Evolutionary conservation across 257 asterid genomes (phyloP).

Genomic region (Parsonsia alboflavescens): DNA sequence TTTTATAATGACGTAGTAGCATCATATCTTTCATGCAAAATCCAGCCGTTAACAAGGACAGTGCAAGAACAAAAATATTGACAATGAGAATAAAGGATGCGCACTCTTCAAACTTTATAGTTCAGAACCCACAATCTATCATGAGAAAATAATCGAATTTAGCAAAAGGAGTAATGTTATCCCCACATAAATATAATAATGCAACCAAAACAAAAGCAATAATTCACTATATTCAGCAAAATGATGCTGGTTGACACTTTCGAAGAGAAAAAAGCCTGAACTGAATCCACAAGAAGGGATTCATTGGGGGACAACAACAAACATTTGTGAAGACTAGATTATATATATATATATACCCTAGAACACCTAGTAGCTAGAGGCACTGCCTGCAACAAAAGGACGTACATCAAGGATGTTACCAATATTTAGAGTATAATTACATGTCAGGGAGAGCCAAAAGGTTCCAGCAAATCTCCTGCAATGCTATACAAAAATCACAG

Average conservation of each 20-base stretch:
- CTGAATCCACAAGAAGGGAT: constrained; percentile 13
- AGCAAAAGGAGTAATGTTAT: neutral
- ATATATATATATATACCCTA: constrained; percentile 7
- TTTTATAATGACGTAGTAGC: no score
- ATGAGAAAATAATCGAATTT: no score
- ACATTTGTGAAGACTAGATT: neutral
- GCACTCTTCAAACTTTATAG: neutral
- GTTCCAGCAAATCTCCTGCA: constrained; percentile 27
- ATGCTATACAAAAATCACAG: constrained; percentile 25
- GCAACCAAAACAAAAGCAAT: neutral
- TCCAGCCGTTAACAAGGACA: no score
- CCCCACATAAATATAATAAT: neutral
- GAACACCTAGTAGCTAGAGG: neutral
- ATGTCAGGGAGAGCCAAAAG: constrained; percentile 37
- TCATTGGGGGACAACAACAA: neutral
- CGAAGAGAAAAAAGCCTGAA: neutral
- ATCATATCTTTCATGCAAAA: no score
- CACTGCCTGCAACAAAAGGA: neutral
- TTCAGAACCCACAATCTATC: neutral
- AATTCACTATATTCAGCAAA: neutral
- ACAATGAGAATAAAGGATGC: neutral
- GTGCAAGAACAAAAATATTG: no score
- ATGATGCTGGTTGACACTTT: neutral
- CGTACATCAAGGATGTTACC: constrained; percentile 21
- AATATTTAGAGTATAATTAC: constrained; percentile 34